These are phyloP conservation scores for Mimosa pudica DNA, from an alignment of 306 rosid species.

Conservation along the genomic window DNA sequence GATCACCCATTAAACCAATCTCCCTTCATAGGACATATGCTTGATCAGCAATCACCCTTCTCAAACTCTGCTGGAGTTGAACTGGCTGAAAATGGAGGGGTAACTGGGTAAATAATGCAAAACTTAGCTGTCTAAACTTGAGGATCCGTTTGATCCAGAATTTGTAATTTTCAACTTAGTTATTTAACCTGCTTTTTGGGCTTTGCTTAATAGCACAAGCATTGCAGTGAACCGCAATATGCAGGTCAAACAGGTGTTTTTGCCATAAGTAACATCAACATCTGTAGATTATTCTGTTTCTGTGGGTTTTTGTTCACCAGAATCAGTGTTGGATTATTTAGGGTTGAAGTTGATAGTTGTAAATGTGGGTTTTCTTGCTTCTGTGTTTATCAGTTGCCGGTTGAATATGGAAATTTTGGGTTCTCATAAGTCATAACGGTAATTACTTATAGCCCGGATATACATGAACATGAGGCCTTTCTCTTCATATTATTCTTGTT, in stretches of 20 bases:
- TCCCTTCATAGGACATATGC: conserved; percentile 44
- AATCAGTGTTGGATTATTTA: conserved; percentile 5
- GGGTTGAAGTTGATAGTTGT: conserved; percentile 15
- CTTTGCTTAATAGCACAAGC: conserved; percentile 43
- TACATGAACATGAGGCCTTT: too few species aligned
- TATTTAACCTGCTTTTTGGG: conserved; percentile 33
- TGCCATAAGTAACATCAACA: conserved; percentile 36
- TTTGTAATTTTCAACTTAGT: conserved; percentile 40
- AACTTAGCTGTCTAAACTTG: conserved; percentile 46
- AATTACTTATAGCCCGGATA: too few species aligned
- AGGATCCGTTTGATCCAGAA: conserved; percentile 42
- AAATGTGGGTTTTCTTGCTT: conserved; percentile 28
- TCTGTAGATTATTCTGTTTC: conserved; percentile 31
- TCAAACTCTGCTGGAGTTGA: conserved; percentile 43
- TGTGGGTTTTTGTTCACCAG: not conserved
- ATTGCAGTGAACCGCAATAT: conserved; percentile 49
- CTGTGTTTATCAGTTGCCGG: conserved; percentile 8
- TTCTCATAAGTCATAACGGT: not conserved
- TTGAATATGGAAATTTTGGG: not conserved
- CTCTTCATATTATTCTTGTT: too few species aligned
- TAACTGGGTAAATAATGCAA: conserved; percentile 46
- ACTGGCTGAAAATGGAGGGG: conserved; percentile 51
- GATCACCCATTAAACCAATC: conserved; percentile 59
- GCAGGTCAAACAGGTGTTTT: conserved; percentile 27
- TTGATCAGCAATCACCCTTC: conserved; percentile 47